These are phyloP conservation scores for Monilinia vaccinii-corymbosi DNA, from an alignment of 2,329 filamentous ascomycete genomes.

Conservation along the genomic window DNA sequence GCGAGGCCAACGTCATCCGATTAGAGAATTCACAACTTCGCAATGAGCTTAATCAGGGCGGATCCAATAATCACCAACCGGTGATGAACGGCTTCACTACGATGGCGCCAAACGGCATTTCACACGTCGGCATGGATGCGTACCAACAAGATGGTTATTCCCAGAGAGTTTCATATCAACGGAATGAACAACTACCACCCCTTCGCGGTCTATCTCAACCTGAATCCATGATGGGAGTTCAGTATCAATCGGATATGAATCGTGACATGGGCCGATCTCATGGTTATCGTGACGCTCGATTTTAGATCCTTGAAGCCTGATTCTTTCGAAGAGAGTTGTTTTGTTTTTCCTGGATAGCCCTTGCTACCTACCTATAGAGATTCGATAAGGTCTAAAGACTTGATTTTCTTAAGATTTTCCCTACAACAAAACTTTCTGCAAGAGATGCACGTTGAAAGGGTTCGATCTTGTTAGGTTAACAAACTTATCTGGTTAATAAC, in stretches of 20 bases:
- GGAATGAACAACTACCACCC: slow-evolving; percentile 29
- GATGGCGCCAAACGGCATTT: slow-evolving; percentile 5
- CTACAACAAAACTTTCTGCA: not conserved
- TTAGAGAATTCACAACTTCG: slow-evolving; percentile 27
- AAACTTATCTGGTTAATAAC: not conserved
- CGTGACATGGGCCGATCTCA: not conserved
- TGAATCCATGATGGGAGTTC: slow-evolving; percentile 58
- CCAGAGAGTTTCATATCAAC: slow-evolving; percentile 3
- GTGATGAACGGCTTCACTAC: slow-evolving; percentile 13
- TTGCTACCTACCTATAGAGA: not conserved
- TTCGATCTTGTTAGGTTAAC: not conserved
- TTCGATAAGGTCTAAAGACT: not conserved
- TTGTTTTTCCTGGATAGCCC: not conserved
- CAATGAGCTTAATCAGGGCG: slow-evolving; percentile 17
- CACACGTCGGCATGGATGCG: slow-evolving; percentile 7
- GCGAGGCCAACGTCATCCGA: slow-evolving; percentile 35
- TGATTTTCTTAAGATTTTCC: not conserved
- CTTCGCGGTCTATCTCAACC: slow-evolving; percentile 28
- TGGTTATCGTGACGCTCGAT: slow-evolving; percentile 7
- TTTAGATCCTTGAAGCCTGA: not conserved
- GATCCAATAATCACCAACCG: slow-evolving; percentile 30
- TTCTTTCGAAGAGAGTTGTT: not conserved
- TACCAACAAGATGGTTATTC: slow-evolving; percentile 4
- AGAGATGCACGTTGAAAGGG: not conserved
- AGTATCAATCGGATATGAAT: slow-evolving; percentile 36